A percentile compares a stretch with the other conserved stretches of the same genome.
Conservation (phyloP, 2,329 filamentous ascomycete species). For the Pseudocercospora ulei region DNA sequence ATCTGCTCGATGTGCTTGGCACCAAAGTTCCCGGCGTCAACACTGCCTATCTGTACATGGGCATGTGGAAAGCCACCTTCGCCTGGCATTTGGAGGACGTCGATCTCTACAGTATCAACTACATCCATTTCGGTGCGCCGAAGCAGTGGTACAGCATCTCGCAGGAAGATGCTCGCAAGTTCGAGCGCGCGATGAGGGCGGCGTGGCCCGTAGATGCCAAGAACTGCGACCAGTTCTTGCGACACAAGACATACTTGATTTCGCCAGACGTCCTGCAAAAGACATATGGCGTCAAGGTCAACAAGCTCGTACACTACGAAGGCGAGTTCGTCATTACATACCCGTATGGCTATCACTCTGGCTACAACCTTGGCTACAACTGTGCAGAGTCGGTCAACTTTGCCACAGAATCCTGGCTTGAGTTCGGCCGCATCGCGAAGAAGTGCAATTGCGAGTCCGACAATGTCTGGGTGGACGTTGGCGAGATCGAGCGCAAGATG, state of each 20-base stretch:
- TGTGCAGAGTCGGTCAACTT: constrained; percentile 99
- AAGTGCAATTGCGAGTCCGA: constrained; percentile 95
- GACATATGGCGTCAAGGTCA: constrained; percentile 90
- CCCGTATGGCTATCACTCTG: constrained; percentile 95
- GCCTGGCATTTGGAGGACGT: constrained; percentile 98
- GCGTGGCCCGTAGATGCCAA: constrained; percentile 95
- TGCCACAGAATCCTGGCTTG: constrained; percentile 85
- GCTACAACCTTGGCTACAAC: constrained; percentile 96
- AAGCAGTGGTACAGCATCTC: constrained; percentile 99
- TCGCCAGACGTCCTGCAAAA: constrained; percentile 79
- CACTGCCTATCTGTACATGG: constrained; percentile 91
- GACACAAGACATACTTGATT: constrained; percentile 95
- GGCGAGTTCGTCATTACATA: constrained; percentile 98
- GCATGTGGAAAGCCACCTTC: constrained; percentile 99
- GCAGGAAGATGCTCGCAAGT: constrained; percentile 82
- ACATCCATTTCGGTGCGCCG: constrained; percentile 94
- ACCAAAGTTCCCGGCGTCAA: constrained; percentile 96
- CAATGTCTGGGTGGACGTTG: constrained; percentile 96
- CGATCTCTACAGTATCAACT: constrained; percentile 98
- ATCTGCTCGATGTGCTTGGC: constrained; percentile 83
- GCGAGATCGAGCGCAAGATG: constrained; percentile 88
- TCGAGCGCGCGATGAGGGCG: constrained; percentile 87
- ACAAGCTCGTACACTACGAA: constrained; percentile 88
- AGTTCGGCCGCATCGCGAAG: constrained; percentile 90
- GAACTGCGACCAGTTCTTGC: constrained; percentile 87